phyloP scores from a whole-genome alignment of 208 protist genomes.

The Acanthamoeba culbertsoni region DNA sequence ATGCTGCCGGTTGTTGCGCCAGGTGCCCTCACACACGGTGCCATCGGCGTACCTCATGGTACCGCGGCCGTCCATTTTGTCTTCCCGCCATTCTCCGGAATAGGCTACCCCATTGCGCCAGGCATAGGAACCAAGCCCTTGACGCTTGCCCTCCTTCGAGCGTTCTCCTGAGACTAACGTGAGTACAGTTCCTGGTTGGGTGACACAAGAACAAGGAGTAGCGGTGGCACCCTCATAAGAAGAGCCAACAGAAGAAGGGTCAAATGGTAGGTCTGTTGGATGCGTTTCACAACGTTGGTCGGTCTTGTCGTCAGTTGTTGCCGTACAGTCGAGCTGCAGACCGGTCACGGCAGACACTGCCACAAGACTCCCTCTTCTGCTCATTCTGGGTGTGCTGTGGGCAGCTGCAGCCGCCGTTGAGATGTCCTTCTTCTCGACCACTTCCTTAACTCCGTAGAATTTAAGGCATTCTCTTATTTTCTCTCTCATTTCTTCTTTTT shows the following conservation, averaged over 20 bases:
- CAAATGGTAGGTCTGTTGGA: background rate
- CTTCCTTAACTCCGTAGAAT: background rate
- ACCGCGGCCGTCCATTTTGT: constrained; percentile 2
- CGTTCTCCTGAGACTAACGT: background rate
- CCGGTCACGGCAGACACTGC: background rate
- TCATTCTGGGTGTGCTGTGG: background rate
- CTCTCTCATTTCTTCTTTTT: background rate
- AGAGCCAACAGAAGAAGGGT: background rate
- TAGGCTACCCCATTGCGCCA: constrained; percentile 5
- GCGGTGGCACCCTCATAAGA: background rate
- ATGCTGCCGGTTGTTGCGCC: constrained; percentile 40
- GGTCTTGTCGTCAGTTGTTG: background rate
- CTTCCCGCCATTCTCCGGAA: constrained; percentile 24
- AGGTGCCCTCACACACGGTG: background rate
- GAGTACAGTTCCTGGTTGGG: background rate
- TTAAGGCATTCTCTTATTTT: background rate
- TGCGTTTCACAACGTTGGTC: too few species aligned
- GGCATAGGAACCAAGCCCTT: background rate
- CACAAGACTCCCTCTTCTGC: background rate
- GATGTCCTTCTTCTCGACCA: background rate
- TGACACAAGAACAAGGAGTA: background rate
- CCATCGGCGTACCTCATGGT: constrained; percentile 44
- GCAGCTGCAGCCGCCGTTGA: background rate
- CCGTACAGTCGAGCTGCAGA: background rate
- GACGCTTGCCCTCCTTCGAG: background rate